Conservation (phyloP, 176 grass and related monocot species). For the Oryza glaberrima region DNA sequence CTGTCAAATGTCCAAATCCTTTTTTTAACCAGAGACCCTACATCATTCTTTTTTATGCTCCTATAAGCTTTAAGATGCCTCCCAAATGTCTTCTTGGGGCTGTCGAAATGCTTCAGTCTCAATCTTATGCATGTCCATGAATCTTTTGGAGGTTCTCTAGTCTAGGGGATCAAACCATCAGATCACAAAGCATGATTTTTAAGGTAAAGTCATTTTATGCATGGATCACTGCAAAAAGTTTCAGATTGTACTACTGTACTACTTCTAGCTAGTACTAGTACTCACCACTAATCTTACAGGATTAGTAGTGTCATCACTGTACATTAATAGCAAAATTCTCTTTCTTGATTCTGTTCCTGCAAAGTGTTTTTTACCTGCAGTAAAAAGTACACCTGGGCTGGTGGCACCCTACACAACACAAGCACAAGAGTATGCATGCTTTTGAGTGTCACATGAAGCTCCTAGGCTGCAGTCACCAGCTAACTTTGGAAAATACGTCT, state of each 20-base stretch:
- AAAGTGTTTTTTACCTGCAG: conserved; percentile 1
- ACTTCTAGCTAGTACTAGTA: not conserved
- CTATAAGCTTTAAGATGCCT: not conserved
- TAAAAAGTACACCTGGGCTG: conserved; percentile 36
- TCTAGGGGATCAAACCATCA: not conserved
- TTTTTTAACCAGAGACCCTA: too few species aligned
- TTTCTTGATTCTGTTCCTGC: not conserved
- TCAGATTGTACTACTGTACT: not conserved
- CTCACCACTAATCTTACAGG: not conserved
- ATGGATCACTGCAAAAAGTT: not conserved
- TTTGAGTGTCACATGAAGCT: conserved; percentile 29
- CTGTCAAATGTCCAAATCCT: too few species aligned
- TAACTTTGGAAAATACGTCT: conserved; percentile 55
- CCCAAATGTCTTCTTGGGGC: not conserved
- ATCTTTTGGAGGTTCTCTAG: conserved; percentile 28
- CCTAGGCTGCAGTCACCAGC: conserved; percentile 17
- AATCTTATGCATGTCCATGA: conserved; percentile 16
- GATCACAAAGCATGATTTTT: not conserved
- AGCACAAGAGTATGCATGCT: not conserved
- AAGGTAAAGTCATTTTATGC: not conserved
- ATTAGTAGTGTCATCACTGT: not conserved
- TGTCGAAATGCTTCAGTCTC: not conserved
- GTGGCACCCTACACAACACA: not conserved
- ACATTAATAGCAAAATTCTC: not conserved
- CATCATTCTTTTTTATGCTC: not conserved